These are phyloP conservation scores for Xylariaceae sp. DNA, from an alignment of 2,329 filamentous ascomycete genomes.

Conservation along the genomic window DNA sequence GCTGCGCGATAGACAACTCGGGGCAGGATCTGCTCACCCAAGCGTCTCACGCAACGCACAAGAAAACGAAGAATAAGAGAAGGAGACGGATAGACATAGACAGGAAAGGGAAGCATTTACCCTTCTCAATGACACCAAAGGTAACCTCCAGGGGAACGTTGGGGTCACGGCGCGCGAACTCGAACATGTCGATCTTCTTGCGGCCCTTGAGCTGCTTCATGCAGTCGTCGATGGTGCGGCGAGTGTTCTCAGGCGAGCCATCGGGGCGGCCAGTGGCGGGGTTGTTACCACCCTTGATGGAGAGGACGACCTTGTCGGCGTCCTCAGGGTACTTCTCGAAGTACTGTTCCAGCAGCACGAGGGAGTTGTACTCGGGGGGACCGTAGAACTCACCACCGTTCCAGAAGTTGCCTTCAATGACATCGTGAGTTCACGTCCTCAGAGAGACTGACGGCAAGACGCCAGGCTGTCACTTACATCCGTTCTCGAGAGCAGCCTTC, in stretches of 20 bases:
- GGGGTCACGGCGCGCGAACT: slow-evolving; percentile 46
- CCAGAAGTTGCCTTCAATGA: slow-evolving; percentile 39
- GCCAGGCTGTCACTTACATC: slow-evolving; percentile 15
- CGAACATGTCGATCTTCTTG: slow-evolving; percentile 50
- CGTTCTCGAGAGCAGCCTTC: slow-evolving; percentile 39
- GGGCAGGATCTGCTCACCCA: background rate
- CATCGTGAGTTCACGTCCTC: background rate
- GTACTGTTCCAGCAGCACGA: slow-evolving; percentile 49
- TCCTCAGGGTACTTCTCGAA: slow-evolving; percentile 53
- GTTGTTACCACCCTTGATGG: slow-evolving; percentile 49
- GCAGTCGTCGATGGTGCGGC: slow-evolving; percentile 46
- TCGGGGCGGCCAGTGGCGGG: slow-evolving; percentile 34
- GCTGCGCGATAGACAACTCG: background rate
- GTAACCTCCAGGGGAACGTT: slow-evolving; percentile 35
- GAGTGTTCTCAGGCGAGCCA: slow-evolving; percentile 45
- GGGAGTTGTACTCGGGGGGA: slow-evolving; percentile 43
- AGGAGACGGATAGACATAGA: background rate
- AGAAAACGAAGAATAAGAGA: background rate
- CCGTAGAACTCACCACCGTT: slow-evolving; percentile 55
- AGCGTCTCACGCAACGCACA: background rate
- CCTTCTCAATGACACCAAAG: slow-evolving; percentile 31
- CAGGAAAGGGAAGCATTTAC: background rate
- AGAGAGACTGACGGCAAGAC: background rate
- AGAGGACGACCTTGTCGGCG: slow-evolving; percentile 49
- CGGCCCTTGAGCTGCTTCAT: slow-evolving; percentile 39